A percentile compares a stretch with the other conserved stretches of the same genome.
phyloP scores from a whole-genome alignment of 2,329 filamentous ascomycete genomes.

The Fusarium penzigii region DNA sequence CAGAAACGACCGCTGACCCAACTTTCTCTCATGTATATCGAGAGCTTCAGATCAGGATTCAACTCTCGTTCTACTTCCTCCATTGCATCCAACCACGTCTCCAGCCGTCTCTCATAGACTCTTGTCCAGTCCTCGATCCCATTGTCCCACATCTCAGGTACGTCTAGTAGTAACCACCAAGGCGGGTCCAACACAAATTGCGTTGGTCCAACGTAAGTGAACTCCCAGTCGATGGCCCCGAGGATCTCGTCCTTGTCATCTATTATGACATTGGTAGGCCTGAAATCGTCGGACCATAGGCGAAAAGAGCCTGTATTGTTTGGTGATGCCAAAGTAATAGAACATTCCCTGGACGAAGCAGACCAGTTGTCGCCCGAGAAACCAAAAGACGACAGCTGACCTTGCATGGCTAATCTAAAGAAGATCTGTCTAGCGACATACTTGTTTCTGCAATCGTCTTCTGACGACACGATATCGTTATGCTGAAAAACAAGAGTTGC shows the following conservation, averaged over 20 bases:
- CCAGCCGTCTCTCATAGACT: constrained; percentile 32
- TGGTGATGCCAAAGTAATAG: constrained; percentile 16
- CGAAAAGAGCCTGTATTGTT: constrained; percentile 22
- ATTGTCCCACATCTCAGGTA: constrained; percentile 32
- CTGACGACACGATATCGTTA: constrained; percentile 39
- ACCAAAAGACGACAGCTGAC: constrained; percentile 25
- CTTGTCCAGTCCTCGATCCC: constrained; percentile 33
- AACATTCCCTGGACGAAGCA: not conserved
- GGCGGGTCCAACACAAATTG: constrained; percentile 38
- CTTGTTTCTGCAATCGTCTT: constrained; percentile 43
- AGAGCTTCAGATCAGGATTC: constrained; percentile 17
- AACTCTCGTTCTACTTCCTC: constrained; percentile 13
- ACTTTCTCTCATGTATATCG: constrained; percentile 37
- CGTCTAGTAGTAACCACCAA: constrained; percentile 40
- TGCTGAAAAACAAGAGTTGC: constrained; percentile 42
- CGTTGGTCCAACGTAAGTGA: constrained; percentile 33
- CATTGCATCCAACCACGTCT: constrained; percentile 35
- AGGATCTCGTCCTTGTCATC: constrained; percentile 25
- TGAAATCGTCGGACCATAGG: constrained; percentile 38
- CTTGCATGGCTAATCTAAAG: constrained; percentile 33
- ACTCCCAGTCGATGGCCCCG: constrained; percentile 43
- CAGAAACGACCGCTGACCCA: constrained; percentile 37
- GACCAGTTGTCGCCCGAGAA: constrained; percentile 22
- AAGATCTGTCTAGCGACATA: constrained; percentile 45
- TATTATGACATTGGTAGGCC: constrained; percentile 34